Conservation (phyloP, 768 basidiomycete genomes). For the Hemileccinum impolitum region DNA sequence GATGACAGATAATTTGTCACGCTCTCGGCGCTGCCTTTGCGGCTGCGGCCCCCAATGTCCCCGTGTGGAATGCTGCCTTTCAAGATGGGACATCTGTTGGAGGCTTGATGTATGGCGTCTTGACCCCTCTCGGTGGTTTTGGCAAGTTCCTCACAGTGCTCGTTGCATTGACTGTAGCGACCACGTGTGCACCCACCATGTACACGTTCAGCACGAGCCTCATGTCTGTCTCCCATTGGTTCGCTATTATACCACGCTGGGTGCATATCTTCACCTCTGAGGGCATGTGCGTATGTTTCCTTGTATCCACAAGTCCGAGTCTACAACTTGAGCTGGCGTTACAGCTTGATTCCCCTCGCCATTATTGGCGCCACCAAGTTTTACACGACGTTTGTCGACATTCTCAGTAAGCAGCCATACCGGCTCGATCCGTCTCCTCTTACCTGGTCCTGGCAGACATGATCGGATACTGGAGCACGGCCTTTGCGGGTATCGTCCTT, state of each 20-base stretch:
- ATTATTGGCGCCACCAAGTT: slow-evolving; percentile 45
- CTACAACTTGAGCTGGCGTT: neutral
- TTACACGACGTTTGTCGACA: slow-evolving; percentile 42
- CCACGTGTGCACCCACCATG: slow-evolving; percentile 57
- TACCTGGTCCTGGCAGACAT: slow-evolving; percentile 29
- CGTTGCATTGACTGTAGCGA: slow-evolving; percentile 50
- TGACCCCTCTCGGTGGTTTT: slow-evolving; percentile 40
- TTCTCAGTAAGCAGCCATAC: slow-evolving; percentile 31
- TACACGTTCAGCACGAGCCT: slow-evolving; percentile 51
- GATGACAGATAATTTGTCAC: slow-evolving; percentile 37
- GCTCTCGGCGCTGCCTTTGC: slow-evolving; percentile 46
- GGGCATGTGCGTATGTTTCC: slow-evolving; percentile 35
- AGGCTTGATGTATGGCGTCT: slow-evolving; percentile 40
- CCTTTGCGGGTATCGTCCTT: slow-evolving; percentile 38
- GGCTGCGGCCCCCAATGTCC: slow-evolving; percentile 37
- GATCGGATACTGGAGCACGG: slow-evolving; percentile 44
- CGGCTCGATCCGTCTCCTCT: slow-evolving; percentile 6
- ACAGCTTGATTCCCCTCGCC: slow-evolving; percentile 44
- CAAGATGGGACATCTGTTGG: slow-evolving; percentile 40
- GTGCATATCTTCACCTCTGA: slow-evolving; percentile 44
- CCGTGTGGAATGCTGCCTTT: slow-evolving; percentile 40
- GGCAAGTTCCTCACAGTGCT: slow-evolving; percentile 48
- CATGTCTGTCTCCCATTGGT: slow-evolving; percentile 35
- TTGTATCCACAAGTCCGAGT: neutral
- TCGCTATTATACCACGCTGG: slow-evolving; percentile 42